Conservation (phyloP, 108 stramenopile species). For the Skeletonema tropicum region DNA sequence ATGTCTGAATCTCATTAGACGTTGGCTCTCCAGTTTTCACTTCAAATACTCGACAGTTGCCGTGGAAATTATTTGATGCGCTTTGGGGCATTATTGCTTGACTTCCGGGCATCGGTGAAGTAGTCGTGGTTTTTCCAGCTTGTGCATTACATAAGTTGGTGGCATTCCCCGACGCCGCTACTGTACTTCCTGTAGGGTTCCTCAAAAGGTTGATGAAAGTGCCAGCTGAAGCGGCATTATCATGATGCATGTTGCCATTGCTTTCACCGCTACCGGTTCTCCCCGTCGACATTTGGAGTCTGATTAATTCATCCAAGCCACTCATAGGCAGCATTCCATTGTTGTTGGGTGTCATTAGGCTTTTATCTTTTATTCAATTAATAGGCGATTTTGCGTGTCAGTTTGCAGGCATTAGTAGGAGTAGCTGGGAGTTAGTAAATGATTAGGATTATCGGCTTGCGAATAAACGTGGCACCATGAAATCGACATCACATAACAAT, state of each 20-base stretch:
- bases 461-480: too few species aligned
- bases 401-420: too few species aligned
- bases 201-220: background rate
- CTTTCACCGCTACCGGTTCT: background rate
- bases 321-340: background rate
- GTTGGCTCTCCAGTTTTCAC: constrained; percentile 1
- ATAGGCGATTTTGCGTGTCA: too few species aligned
- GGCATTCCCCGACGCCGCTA: background rate
- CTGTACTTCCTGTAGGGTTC: background rate
- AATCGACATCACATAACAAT: too few species aligned
- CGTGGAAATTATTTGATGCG: background rate
- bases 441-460: too few species aligned
- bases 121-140: background rate
- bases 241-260: background rate
- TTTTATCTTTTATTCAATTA: too few species aligned
- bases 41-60: background rate
- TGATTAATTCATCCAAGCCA: background rate
- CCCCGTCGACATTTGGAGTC: background rate
- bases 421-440: too few species aligned
- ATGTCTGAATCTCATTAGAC: background rate
- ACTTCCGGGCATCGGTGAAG: background rate
- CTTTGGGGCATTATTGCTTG: background rate
- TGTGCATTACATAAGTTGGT: background rate
- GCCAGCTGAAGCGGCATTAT: background rate
- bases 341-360: too few species aligned